Evolutionary conservation across 768 basidiomycete genomes (phyloP).

Genomic region (Macrolepiota fuliginosa): DNA sequence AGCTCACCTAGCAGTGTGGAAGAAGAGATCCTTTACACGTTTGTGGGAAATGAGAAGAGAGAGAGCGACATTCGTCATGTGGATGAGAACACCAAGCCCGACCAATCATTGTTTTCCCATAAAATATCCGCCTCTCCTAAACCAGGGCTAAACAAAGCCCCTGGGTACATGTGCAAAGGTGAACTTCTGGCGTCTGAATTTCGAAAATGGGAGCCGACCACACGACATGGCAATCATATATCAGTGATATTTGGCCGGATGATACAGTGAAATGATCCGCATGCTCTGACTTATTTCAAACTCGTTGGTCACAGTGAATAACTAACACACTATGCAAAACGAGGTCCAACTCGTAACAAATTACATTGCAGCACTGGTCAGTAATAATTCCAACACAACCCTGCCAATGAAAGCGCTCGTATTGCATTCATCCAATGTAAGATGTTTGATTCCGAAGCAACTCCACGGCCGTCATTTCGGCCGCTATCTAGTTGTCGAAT

Average conservation of each 20-base stretch:
- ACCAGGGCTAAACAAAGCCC: background rate
- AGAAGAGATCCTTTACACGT: background rate
- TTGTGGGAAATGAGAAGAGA: background rate
- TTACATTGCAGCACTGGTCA: background rate
- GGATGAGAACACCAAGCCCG: background rate
- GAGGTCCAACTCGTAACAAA: background rate
- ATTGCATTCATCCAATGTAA: conserved; percentile 8
- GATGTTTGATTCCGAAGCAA: conserved; percentile 4
- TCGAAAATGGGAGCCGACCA: background rate
- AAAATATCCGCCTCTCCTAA: background rate
- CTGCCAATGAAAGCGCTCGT: background rate
- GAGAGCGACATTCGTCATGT: background rate
- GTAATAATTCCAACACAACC: background rate
- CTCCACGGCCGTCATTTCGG: conserved; percentile 5
- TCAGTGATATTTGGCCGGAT: too few species aligned
- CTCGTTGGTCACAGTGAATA: background rate
- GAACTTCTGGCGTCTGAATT: background rate
- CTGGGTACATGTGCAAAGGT: background rate
- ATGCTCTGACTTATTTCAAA: background rate
- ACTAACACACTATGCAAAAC: background rate
- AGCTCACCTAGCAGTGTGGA: background rate
- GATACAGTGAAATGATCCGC: conserved; percentile 5
- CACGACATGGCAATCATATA: background rate
- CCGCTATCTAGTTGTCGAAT: background rate
- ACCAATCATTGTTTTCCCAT: background rate